These are phyloP conservation scores for Haematococcus sp. DNA, from an alignment of 139 green algal genomes.

Conservation along the genomic window DNA sequence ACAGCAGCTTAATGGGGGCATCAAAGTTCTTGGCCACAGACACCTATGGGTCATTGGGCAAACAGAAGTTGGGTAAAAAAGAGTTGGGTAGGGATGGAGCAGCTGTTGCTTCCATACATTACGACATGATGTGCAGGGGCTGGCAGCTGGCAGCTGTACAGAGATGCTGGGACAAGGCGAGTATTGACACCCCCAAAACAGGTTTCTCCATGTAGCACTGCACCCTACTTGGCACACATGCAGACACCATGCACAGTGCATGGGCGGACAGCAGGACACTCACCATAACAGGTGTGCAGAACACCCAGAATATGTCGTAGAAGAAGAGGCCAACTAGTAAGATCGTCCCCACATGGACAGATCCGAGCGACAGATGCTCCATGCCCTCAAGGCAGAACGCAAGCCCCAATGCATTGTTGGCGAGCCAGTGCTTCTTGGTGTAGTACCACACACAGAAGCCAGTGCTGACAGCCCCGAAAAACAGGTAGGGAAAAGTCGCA, in stretches of 20 bases:
- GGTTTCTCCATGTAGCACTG: no score
- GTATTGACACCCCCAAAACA: no score
- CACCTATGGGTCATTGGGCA: conserved; percentile 77
- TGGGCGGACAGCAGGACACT: conserved; percentile 43
- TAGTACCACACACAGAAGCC: conserved; percentile 86
- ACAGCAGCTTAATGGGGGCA: conserved; percentile 97
- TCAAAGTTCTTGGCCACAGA: conserved; percentile 96
- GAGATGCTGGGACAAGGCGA: no score
- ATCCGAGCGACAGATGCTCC: conserved; percentile 91
- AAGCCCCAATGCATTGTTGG: conserved; percentile 95
- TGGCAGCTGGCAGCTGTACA: no score
- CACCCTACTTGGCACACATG: no score
- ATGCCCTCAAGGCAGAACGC: conserved; percentile 93
- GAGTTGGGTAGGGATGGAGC: no score
- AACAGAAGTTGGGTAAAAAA: no score
- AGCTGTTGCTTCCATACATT: conserved; percentile 74
- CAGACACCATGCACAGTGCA: no score
- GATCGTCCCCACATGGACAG: conserved; percentile 75
- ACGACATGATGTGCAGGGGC: conserved; percentile 12
- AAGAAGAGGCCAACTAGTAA: conserved; percentile 91
- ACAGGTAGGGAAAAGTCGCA: no score
- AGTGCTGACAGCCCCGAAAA: conserved; percentile 34
- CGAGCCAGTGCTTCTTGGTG: conserved; percentile 87
- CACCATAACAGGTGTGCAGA: conserved; percentile 97
- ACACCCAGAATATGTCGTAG: conserved; percentile 99